Conservation (phyloP, 1,284 basidiomycete species). For the Neonothopanus nambi region DNA sequence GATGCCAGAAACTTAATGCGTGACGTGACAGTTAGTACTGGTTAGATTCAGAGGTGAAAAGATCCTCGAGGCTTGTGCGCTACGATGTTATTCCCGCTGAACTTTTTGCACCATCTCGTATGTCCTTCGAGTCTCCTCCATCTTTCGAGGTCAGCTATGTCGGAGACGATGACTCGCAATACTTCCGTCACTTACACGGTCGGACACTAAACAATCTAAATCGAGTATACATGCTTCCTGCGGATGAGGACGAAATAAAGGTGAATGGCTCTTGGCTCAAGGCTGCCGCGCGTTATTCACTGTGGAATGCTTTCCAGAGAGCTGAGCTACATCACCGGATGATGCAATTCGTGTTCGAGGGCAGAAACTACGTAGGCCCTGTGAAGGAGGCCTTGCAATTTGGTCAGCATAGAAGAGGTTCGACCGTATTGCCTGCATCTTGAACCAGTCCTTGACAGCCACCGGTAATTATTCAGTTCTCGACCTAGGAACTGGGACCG, state of each 20-base stretch:
- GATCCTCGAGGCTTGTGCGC: not conserved
- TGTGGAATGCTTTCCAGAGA: slow-evolving; percentile 43
- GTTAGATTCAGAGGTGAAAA: slow-evolving; percentile 5
- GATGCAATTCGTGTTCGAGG: slow-evolving; percentile 62
- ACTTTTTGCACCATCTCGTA: slow-evolving; percentile 13
- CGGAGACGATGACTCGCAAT: slow-evolving; percentile 47
- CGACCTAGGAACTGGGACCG: slow-evolving; percentile 67
- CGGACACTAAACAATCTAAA: slow-evolving; percentile 53
- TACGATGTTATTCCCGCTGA: slow-evolving; percentile 11
- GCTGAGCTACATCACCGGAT: slow-evolving; percentile 61
- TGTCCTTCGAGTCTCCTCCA: slow-evolving; percentile 3
- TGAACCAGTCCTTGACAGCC: not conserved
- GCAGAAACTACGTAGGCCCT: slow-evolving; percentile 64
- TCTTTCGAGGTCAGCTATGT: slow-evolving; percentile 31
- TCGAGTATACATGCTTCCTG: slow-evolving; percentile 56
- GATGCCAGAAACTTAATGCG: slow-evolving; percentile 3
- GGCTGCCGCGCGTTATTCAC: not conserved
- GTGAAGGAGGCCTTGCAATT: slow-evolving; percentile 54
- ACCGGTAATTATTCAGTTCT: slow-evolving; percentile 40
- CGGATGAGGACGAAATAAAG: slow-evolving; percentile 60
- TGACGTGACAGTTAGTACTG: slow-evolving; percentile 1
- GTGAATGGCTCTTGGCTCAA: slow-evolving; percentile 32
- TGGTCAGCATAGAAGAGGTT: slow-evolving; percentile 43
- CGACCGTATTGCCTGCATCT: slow-evolving; percentile 11
- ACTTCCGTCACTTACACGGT: slow-evolving; percentile 48